Evolutionary conservation across 805 yeast genomes (phyloP).

Genomic region (Nematodospora valgi): DNA sequence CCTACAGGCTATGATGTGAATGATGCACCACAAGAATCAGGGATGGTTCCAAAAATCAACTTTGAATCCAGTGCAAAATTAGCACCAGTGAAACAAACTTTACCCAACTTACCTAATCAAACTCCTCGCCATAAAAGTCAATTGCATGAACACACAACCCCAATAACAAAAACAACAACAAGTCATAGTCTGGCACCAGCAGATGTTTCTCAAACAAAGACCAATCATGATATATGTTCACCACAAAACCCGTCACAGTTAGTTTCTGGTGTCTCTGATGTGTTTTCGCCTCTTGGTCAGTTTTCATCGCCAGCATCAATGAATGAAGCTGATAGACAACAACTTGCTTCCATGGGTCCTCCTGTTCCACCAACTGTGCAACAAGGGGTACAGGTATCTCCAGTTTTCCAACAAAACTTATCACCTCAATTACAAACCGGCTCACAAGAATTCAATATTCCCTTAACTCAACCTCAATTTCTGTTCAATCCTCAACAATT

Average conservation of each 20-base stretch:
- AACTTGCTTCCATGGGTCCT: too few species aligned
- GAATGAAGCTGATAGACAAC: too few species aligned
- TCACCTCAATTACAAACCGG: background rate
- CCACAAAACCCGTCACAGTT: too few species aligned
- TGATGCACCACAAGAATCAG: background rate
- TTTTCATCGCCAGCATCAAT: too few species aligned
- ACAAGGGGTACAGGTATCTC: background rate
- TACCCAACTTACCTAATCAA: slow-evolving; percentile 1
- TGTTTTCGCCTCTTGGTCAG: too few species aligned
- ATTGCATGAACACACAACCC: slow-evolving; percentile 4
- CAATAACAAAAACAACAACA: background rate
- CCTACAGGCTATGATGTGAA: background rate
- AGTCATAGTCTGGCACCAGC: background rate
- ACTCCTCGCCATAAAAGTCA: background rate
- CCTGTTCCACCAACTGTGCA: too few species aligned
- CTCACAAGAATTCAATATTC: too few species aligned
- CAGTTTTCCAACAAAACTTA: background rate
- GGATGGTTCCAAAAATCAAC: background rate
- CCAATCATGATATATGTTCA: background rate
- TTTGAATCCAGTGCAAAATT: too few species aligned
- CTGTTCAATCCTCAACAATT: too few species aligned
- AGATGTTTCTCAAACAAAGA: background rate
- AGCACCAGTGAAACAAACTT: background rate
- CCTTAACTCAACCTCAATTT: too few species aligned
- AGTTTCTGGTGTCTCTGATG: too few species aligned